Percentiles rank a stretch among this genome's conserved stretches.
Evolutionary conservation across 192 early-diverging fungal species (phyloP).

Genomic region (Dissophora ornata): DNA sequence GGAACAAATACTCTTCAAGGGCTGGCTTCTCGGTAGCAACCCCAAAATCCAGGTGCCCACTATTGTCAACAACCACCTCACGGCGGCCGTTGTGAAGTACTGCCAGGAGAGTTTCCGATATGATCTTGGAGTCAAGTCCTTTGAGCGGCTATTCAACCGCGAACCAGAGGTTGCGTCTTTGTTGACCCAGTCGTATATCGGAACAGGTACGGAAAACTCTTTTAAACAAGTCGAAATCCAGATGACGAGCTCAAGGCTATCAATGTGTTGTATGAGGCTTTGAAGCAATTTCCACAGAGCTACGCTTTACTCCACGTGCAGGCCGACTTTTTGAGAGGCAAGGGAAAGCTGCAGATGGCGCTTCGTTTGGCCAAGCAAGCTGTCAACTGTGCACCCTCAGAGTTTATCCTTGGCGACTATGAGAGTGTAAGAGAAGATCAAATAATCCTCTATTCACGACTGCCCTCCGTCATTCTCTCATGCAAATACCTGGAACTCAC

Average conservation of each 20-base stretch:
- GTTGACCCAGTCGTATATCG: slow-evolving; percentile 83
- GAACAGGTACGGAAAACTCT: slow-evolving; percentile 63
- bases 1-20: slow-evolving; percentile 85
- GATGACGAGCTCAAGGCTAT: slow-evolving; percentile 97
- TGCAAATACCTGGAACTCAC: no score
- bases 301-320: slow-evolving; percentile 91
- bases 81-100: slow-evolving; percentile 90
- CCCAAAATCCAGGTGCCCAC: slow-evolving; percentile 97
- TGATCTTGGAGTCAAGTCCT: slow-evolving; percentile 82
- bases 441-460: no score
- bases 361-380: slow-evolving; percentile 91
- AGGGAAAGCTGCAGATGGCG: slow-evolving; percentile 78
- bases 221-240: no score
- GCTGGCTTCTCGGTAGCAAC: slow-evolving; percentile 93
- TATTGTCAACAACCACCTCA: slow-evolving; percentile 87
- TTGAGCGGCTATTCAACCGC: slow-evolving; percentile 75
- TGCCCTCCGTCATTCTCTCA: no score
- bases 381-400: slow-evolving; percentile 93
- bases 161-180: slow-evolving; percentile 94
- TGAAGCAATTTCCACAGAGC: slow-evolving; percentile 82
- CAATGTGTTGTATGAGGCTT: slow-evolving; percentile 84
- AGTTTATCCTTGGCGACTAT: slow-evolving; percentile 86
- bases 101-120: slow-evolving; percentile 87
- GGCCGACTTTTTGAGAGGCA: slow-evolving; percentile 80
- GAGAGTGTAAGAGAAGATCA: slow-evolving; percentile 79